A percentile compares a stretch with the other conserved stretches of the same genome.
Evolutionary conservation across 1,284 basidiomycete genomes (phyloP).

Genomic region (Papiliotrema laurentii): DNA sequence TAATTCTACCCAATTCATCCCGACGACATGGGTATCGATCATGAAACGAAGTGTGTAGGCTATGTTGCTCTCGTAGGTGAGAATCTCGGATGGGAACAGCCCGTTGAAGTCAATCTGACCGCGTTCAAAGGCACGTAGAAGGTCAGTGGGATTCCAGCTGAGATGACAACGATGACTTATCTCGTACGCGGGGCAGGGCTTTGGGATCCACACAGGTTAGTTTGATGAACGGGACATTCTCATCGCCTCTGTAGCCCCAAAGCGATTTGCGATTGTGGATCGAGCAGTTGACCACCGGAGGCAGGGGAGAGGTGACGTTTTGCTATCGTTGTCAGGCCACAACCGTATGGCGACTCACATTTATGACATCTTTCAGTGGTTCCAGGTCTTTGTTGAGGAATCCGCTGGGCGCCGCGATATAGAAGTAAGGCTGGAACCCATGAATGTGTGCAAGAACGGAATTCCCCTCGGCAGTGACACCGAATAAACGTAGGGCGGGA

Average conservation of each 20-base stretch:
- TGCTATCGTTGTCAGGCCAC: conserved; percentile 11
- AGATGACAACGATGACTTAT: conserved; percentile 56
- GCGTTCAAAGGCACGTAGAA: conserved; percentile 74
- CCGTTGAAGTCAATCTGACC: conserved; percentile 71
- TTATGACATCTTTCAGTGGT: conserved; percentile 65
- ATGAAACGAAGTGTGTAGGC: conserved; percentile 85
- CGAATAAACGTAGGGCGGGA: conserved; percentile 70
- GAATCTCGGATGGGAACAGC: conserved; percentile 58
- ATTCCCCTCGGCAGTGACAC: conserved; percentile 80
- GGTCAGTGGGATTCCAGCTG: conserved; percentile 12
- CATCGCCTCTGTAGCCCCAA: conserved; percentile 83
- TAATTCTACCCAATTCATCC: conserved; percentile 96
- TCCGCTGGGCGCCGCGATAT: conserved; percentile 75
- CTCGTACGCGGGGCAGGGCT: conserved; percentile 78
- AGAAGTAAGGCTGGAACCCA: conserved; percentile 87
- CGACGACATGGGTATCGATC: conserved; percentile 92
- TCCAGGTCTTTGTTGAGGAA: conserved; percentile 65
- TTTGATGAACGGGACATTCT: conserved; percentile 73
- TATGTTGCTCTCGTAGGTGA: conserved; percentile 90
- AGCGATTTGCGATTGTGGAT: conserved; percentile 66
- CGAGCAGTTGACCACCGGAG: conserved; percentile 58
- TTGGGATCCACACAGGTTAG: conserved; percentile 68
- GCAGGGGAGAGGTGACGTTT: conserved; percentile 29
- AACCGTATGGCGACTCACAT: conserved; percentile 55
- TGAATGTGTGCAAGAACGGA: conserved; percentile 78